phyloP scores from a whole-genome alignment of 2,329 filamentous ascomycete genomes.

The Fusarium tuaranense region DNA sequence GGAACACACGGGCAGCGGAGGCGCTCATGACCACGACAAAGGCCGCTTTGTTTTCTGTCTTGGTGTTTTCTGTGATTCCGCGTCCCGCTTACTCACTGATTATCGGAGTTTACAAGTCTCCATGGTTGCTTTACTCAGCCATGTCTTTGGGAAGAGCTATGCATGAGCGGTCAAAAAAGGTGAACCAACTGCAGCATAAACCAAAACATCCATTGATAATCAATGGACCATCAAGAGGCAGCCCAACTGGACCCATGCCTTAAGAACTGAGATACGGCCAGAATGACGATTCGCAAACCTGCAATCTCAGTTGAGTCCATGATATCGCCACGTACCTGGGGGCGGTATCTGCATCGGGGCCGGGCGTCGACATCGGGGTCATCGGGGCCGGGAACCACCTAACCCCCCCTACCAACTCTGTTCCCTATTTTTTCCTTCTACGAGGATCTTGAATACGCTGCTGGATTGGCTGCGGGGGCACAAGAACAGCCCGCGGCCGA shows the following conservation, averaged over 20 bases:
- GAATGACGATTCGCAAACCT: conserved; percentile 14
- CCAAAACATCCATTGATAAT: neutral
- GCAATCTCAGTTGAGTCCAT: conserved; percentile 5
- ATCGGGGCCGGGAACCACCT: conserved; percentile 22
- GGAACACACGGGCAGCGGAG: conserved; percentile 7
- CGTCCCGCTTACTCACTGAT: conserved; percentile 30
- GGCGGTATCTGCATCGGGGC: conserved; percentile 27
- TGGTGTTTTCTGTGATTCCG: conserved; percentile 14
- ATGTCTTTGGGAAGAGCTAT: neutral
- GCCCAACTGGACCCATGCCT: conserved; percentile 17
- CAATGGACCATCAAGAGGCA: neutral
- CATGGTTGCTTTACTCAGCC: conserved; percentile 17
- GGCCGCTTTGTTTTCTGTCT: neutral
- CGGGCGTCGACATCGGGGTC: conserved; percentile 14
- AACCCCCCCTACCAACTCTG: conserved; percentile 6
- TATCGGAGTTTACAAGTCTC: conserved; percentile 4
- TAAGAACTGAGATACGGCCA: conserved; percentile 18
- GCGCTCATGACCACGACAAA: conserved; percentile 16
- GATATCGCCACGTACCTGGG: conserved; percentile 22
- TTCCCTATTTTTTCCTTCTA: neutral
- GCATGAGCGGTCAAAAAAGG: neutral
- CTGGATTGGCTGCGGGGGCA: conserved; percentile 5
- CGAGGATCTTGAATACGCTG: conserved; percentile 10
- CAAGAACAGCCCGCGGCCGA: neutral
- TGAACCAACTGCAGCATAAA: neutral